Evolutionary conservation across 257 asterid species (phyloP), one percentile per base, ranked within the genome.

Genomic region (Nicotiana undulata): DNA sequence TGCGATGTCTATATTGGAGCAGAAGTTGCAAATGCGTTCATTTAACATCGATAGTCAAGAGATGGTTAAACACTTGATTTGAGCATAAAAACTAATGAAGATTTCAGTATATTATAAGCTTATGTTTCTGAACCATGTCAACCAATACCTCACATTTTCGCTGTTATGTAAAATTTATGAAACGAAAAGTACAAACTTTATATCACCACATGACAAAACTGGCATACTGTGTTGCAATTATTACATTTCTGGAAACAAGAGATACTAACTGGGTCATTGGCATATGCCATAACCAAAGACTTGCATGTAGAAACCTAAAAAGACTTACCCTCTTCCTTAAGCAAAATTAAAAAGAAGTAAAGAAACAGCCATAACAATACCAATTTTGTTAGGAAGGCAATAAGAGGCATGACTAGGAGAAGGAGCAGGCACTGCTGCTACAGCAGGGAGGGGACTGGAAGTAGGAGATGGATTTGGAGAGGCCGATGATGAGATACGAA

Each of bases 391-490:
- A 24, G 59, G 11, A 20, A 75, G 9, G 82, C 46, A 61, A 87
- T 53, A 72, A 72, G 37, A 46, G 1, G 93, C 92, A 77, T 55
- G 49, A 77, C 81, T 88, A 11, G 93, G 91, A 78, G 97, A 84
- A 58, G 92, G 95, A 13, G 93, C 84, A 3, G 95, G 93, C 26
- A 84, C 81, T 4, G 55, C 3, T 12, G 84, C 34, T 61, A n/a
- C 72, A 40, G 84, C 61, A 44, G 93, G 86, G 81, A 86, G 63
- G 0, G 84, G 77, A 82, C 87, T 40, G 37, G 90, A 82, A 20
- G 79, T 55, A n/a, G 77, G 84, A 1, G 93, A 84, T 4, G 93
- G 89, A 32, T 82, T 37, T n/a, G 92, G 89, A 40, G 87, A 90
- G 2, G 63, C 28, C 0, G 88, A 64, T 56, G 32, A 40, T 68